phyloP scores from a whole-genome alignment of 129 eudicot genomes.

The Rutidosis leptorrhynchoides region DNA sequence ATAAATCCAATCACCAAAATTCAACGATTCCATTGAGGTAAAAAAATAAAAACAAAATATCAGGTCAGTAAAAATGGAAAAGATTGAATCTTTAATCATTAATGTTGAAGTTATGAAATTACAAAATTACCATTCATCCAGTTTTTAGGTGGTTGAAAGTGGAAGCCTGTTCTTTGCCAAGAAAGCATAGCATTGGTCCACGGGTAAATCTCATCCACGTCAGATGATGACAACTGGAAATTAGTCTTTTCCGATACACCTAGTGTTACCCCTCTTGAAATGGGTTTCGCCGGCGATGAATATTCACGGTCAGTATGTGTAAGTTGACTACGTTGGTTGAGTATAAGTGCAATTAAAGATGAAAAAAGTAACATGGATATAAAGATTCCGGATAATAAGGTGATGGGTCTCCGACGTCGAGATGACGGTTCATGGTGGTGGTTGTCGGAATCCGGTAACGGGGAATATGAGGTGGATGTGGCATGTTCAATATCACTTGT shows the following conservation, averaged over 20 bases:
- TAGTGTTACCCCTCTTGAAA: constrained; percentile 61
- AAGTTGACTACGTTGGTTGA: constrained; percentile 28
- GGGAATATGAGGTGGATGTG: constrained; percentile 43
- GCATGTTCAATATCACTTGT: constrained; percentile 47
- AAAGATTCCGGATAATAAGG: constrained; percentile 38
- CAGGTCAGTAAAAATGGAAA: constrained; percentile 18
- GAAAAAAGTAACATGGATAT: constrained; percentile 35
- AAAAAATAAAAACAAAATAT: neutral
- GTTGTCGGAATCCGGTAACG: constrained; percentile 43
- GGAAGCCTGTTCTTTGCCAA: constrained; percentile 87
- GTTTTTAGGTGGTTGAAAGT: constrained; percentile 83
- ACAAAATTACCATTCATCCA: constrained; percentile 87
- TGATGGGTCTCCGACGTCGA: constrained; percentile 28
- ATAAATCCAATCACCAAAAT: constrained; percentile 19
- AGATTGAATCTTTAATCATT: neutral
- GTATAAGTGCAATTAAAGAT: constrained; percentile 30
- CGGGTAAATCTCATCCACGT: constrained; percentile 32
- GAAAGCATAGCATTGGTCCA: constrained; percentile 81
- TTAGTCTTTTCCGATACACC: constrained; percentile 74
- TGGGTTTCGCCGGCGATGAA: constrained; percentile 19
- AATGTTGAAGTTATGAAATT: neutral
- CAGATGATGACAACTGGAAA: constrained; percentile 34
- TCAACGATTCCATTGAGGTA: constrained; percentile 25
- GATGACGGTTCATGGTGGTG: constrained; percentile 23
- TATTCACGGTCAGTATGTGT: neutral